These are phyloP conservation scores for Picochlorum sp. DNA, from an alignment of 139 green algal species.

Conservation along the genomic window DNA sequence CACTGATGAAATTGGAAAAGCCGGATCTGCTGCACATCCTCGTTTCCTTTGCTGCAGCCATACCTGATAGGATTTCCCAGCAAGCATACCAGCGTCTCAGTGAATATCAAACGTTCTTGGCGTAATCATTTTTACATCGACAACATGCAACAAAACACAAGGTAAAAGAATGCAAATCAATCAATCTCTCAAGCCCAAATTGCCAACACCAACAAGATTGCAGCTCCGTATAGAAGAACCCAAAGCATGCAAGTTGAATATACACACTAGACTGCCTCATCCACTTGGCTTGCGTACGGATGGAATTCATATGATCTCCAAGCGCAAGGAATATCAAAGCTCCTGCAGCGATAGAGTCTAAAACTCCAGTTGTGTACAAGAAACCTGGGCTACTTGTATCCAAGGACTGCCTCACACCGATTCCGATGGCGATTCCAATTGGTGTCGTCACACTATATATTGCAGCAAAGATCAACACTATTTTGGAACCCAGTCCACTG, in stretches of 20 bases:
- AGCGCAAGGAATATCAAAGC: conserved; percentile 8
- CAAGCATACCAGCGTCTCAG: conserved; percentile 31
- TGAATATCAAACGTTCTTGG: conserved; percentile 21
- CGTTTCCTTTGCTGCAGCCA: conserved; percentile 22
- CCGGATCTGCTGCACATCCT: conserved; percentile 20
- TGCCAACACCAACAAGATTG: conserved; percentile 14
- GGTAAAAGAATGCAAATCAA: too few relatives aligned
- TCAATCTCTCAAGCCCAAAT: conserved; percentile 9
- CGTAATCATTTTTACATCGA: conserved; percentile 5
- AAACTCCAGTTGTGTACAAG: conserved; percentile 7
- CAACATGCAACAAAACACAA: background rate
- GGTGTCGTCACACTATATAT: conserved; percentile 49
- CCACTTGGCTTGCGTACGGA: conserved; percentile 4
- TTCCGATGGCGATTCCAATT: conserved; percentile 45
- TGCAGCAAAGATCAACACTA: conserved; percentile 22
- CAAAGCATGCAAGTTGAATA: conserved; percentile 13
- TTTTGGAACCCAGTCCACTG: conserved; percentile 15
- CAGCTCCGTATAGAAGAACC: conserved; percentile 16
- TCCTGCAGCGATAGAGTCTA: conserved; percentile 2
- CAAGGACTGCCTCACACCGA: conserved; percentile 35
- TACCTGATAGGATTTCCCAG: conserved; percentile 32
- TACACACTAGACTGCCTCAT: background rate
- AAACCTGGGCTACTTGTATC: conserved; percentile 16
- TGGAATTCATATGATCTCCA: conserved; percentile 6
- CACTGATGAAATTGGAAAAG: conserved; percentile 21